phyloP scores from a whole-genome alignment of 805 yeast genomes.

The Kregervanrija pseudodelftensis region DNA sequence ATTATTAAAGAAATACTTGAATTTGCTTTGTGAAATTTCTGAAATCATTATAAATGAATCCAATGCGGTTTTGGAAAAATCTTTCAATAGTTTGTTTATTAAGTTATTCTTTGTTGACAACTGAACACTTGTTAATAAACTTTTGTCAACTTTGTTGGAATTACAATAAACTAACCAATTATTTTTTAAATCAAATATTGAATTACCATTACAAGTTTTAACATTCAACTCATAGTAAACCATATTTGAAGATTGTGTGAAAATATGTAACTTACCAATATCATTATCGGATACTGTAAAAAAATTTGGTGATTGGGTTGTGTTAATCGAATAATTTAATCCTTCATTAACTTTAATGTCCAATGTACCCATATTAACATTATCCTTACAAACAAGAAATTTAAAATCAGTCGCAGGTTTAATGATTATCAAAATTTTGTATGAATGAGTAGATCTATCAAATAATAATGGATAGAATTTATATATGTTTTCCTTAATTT shows the following conservation, averaged over 20 bases:
- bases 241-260: background rate
- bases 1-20: conserved; percentile 29
- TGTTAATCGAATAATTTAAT: background rate
- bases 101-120: conserved; percentile 41
- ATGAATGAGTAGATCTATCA: no score
- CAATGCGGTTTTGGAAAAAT: conserved; percentile 44
- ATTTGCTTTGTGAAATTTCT: conserved; percentile 39
- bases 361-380: no score
- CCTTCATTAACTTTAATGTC: no score
- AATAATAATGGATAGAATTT: no score
- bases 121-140: conserved; percentile 35
- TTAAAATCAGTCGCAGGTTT: no score
- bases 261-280: conserved; percentile 13
- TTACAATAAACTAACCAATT: conserved; percentile 38
- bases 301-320: conserved; percentile 9
- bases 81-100: conserved; percentile 39
- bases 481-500: no score
- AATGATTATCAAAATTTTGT: no score
- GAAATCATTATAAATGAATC: conserved; percentile 34
- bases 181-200: conserved; percentile 43
- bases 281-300: conserved; percentile 14
- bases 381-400: no score
- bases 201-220: conserved; percentile 26
- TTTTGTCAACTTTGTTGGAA: conserved; percentile 11
- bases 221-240: conserved; percentile 5